Evolutionary conservation across 1,139 yeast species (phyloP).

Genomic region (Komagataea norvegica): DNA sequence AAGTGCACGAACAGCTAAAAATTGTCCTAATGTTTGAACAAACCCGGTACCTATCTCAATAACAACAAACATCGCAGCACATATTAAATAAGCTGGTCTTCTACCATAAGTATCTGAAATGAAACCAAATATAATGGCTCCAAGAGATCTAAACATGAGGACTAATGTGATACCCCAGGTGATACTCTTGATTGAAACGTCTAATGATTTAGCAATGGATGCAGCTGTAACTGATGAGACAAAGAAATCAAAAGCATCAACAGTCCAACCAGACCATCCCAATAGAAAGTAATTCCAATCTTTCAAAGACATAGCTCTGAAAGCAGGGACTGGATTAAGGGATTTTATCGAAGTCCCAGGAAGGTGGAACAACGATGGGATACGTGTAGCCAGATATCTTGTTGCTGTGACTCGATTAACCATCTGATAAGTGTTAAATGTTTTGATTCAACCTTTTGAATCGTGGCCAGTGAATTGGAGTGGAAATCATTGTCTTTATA

Average conservation of each 20-base stretch:
- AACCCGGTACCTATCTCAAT: conserved; percentile 55
- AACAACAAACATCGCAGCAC: conserved; percentile 39
- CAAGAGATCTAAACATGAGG: conserved; percentile 54
- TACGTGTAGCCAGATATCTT: conserved; percentile 10
- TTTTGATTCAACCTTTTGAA: no score
- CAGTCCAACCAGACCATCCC: conserved; percentile 70
- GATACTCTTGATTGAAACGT: conserved; percentile 15
- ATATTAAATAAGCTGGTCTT: conserved; percentile 47
- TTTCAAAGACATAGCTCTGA: conserved; percentile 38
- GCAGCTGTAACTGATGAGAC: conserved; percentile 20
- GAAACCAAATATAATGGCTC: conserved; percentile 54
- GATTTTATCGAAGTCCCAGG: conserved; percentile 11
- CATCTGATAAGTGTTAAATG: not conserved
- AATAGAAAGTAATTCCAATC: conserved; percentile 62
- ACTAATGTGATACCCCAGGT: conserved; percentile 29
- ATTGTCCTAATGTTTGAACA: conserved; percentile 43
- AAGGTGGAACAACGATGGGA: conserved; percentile 12
- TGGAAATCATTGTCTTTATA: no score
- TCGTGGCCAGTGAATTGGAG: no score
- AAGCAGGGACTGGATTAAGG: conserved; percentile 52
- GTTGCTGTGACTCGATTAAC: conserved; percentile 2
- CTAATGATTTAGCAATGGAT: conserved; percentile 13
- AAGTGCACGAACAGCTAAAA: conserved; percentile 47
- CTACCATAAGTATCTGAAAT: conserved; percentile 50
- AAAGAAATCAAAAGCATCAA: conserved; percentile 79